A percentile compares a stretch with the other conserved stretches of the same genome.
Conservation (phyloP, 768 basidiomycete species). For the Saitozyma sp. region DNA sequence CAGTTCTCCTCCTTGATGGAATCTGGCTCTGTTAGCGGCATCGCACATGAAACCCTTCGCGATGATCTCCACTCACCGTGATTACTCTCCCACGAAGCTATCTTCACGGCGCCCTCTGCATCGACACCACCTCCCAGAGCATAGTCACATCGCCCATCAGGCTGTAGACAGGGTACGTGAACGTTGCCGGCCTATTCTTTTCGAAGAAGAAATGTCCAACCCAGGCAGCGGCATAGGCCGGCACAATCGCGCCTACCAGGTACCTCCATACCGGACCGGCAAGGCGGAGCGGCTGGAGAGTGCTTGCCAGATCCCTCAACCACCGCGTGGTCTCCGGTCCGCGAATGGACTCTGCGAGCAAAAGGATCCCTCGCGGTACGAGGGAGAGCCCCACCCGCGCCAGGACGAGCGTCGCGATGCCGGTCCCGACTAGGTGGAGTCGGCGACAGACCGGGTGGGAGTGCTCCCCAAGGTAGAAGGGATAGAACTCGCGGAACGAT, state of each 20-base stretch:
- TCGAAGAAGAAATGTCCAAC: constrained; percentile 41
- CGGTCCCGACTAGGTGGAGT: constrained; percentile 36
- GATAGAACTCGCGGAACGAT: constrained; percentile 33
- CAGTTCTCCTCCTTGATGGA: no score
- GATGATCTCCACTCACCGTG: no score
- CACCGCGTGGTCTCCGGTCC: neutral
- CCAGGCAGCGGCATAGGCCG: constrained; percentile 39
- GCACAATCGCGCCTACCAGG: constrained; percentile 16
- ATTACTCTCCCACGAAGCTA: neutral
- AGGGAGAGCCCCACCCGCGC: constrained; percentile 23
- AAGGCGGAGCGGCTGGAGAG: neutral
- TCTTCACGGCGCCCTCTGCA: constrained; percentile 16
- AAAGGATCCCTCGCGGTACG: constrained; percentile 12
- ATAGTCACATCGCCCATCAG: constrained; percentile 34
- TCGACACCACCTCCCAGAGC: constrained; percentile 37
- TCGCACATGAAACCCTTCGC: no score
- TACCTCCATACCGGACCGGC: constrained; percentile 5
- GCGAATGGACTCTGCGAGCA: constrained; percentile 6
- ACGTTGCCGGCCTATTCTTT: constrained; percentile 40
- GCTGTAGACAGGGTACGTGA: constrained; percentile 36
- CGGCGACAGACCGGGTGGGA: constrained; percentile 24
- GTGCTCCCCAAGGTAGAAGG: constrained; percentile 47
- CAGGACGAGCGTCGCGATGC: constrained; percentile 18
- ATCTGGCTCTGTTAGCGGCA: no score
- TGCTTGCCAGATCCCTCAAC: constrained; percentile 1